These are phyloP conservation scores for Oryza australiensis DNA, from an alignment of 176 grass and related monocot genomes.

Conservation along the genomic window DNA sequence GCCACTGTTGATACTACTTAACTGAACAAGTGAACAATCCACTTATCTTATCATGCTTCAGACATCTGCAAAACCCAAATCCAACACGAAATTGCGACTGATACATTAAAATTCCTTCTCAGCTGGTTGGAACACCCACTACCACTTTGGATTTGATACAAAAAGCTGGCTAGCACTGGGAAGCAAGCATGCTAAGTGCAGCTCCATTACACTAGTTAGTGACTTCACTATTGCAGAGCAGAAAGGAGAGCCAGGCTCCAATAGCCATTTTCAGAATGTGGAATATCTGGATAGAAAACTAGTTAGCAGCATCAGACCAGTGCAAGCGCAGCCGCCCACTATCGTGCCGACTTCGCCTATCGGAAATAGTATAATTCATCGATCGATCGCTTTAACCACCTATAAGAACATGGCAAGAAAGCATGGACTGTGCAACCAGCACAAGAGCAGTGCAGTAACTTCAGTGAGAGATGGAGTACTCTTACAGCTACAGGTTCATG, in stretches of 20 bases:
- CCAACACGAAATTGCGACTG: conserved; percentile 6
- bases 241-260: not conserved
- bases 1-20: not conserved
- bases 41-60: conserved; percentile 10
- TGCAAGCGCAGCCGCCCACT: conserved; percentile 39
- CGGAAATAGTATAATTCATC: conserved; percentile 4
- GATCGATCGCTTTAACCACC: conserved; percentile 2
- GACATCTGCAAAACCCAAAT: not conserved
- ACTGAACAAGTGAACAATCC: conserved; percentile 7
- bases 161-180: not conserved
- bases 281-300: conserved; percentile 1
- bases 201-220: conserved; percentile 36
- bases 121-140: conserved; percentile 43
- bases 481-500: conserved; percentile 19
- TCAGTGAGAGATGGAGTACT: conserved; percentile 33
- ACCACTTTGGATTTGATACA: conserved; percentile 35
- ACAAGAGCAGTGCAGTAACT: not conserved
- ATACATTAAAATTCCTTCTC: conserved; percentile 11
- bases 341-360: not conserved
- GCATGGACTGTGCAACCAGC: conserved; percentile 22
- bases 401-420: conserved; percentile 31
- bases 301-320: not conserved
- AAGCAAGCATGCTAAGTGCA: conserved; percentile 38
- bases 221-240: conserved; percentile 23
- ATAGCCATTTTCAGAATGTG: conserved; percentile 26